Conservation (phyloP, 768 basidiomycete genomes). For the Crucibulum laeve region DNA sequence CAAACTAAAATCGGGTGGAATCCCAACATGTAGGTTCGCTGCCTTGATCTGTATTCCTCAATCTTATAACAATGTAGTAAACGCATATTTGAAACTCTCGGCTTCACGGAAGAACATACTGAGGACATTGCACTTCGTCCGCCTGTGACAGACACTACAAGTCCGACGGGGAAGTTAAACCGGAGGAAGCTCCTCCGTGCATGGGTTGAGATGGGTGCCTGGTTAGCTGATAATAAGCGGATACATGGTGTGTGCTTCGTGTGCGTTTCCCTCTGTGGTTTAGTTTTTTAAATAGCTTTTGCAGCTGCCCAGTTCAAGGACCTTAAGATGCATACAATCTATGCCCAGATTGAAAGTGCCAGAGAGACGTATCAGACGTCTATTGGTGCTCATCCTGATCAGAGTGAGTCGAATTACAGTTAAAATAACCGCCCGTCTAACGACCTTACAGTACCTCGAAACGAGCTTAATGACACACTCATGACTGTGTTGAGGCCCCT, state of each 20-base stretch:
- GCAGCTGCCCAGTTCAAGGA: constrained; percentile 45
- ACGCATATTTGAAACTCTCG: constrained; percentile 38
- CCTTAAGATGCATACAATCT: constrained; percentile 31
- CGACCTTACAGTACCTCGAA: constrained; percentile 43
- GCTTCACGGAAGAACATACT: constrained; percentile 32
- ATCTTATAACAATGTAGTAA: constrained; percentile 24
- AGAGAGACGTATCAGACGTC: constrained; percentile 70
- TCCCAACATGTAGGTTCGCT: constrained; percentile 43
- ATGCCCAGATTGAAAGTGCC: constrained; percentile 52
- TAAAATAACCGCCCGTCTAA: constrained; percentile 3
- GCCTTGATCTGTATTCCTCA: not conserved
- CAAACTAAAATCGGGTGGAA: constrained; percentile 67
- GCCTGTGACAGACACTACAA: constrained; percentile 46
- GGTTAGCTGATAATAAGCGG: constrained; percentile 55
- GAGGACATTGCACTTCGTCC: constrained; percentile 48
- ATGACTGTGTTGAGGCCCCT: constrained; percentile 30
- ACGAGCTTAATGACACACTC: constrained; percentile 38
- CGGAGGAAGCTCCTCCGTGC: constrained; percentile 67
- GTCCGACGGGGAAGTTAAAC: constrained; percentile 42
- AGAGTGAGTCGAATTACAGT: constrained; percentile 44
- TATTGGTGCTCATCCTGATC: constrained; percentile 74
- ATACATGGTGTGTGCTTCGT: constrained; percentile 30
- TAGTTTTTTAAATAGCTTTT: constrained; percentile 8
- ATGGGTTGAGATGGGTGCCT: constrained; percentile 75
- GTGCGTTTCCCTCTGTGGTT: not conserved